Conservation (phyloP, 305 asterid genomes). For the Fraxinus floribunda region DNA sequence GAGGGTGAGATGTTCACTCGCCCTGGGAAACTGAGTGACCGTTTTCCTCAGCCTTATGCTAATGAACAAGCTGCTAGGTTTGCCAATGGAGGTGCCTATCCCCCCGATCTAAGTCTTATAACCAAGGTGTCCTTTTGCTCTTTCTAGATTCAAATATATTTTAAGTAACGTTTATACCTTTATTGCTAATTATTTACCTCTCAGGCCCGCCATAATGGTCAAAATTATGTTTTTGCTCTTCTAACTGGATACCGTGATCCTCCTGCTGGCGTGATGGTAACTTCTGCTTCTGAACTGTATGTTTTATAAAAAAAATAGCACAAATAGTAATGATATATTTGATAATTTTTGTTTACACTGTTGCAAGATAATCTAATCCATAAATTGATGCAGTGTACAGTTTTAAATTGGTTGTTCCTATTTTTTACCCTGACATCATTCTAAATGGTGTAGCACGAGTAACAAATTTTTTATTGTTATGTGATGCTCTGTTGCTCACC, state of each 20-base stretch:
- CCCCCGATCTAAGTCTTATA: constrained; percentile 87
- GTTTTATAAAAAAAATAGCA: background rate
- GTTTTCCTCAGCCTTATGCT: constrained; percentile 76
- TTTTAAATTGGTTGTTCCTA: background rate
- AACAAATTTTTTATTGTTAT: background rate
- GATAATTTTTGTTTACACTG: background rate
- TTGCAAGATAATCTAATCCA: background rate
- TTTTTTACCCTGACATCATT: background rate
- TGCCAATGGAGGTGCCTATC: constrained; percentile 94
- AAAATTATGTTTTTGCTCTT: constrained; percentile 73
- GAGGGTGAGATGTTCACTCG: constrained; percentile 91
- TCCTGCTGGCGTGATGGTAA: constrained; percentile 80
- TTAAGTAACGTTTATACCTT: background rate
- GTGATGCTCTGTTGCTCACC: background rate
- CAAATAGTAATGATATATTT: background rate
- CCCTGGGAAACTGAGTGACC: constrained; percentile 81
- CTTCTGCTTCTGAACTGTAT: constrained; percentile 14
- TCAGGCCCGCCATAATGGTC: constrained; percentile 92
- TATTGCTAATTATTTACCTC: constrained; percentile 16
- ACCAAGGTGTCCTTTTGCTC: constrained; percentile 50
- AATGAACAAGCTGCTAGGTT: constrained; percentile 84
- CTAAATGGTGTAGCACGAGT: background rate
- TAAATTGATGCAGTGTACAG: background rate
- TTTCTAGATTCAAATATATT: background rate
- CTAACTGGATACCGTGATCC: constrained; percentile 86